Evolutionary conservation across 495 filamentous ascomycete species (phyloP), one percentile per base, ranked within the genome.

Genomic region (Saxispiralis lemnorum): DNA sequence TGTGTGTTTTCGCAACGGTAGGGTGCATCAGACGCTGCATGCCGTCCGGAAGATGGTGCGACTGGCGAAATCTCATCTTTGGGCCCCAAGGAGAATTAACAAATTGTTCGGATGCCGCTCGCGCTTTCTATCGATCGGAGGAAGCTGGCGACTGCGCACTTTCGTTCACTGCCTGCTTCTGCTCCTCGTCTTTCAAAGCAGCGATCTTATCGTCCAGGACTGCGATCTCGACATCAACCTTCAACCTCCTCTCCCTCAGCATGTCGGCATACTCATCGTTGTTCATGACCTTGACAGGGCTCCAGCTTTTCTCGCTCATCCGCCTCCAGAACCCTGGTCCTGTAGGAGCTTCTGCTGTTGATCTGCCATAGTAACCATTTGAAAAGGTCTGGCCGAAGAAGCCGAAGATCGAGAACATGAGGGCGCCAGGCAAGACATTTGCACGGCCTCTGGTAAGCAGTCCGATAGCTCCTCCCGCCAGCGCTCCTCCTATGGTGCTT

Each of bases 201-300:
- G 71, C 74, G 43, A 97, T 86, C 45, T 73, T 77, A 32, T 95
- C 88, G 52, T 95, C 83, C 10, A 93, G 59, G 28, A 95, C 51
- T 0, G 88, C 79, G 51, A 95, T 82, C 45, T 95, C 83, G 9
- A 77, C 83, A 49, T 95, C 76, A 11, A 94, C 62, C 37, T 71
- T 68, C 6, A 97, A 60, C 16, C 93, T 48, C 59, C 79, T 83
- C 56, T 92, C 83, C 52, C 72, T 66, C 31, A 95, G 57, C 52
- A 84, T 81, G 6, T 66, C 62, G 47, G 69, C 72, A 51, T 94
- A 97, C 21, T 94, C 79, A 39, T 80, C 67, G 53, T 94, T 77
- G 0, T 76, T 78, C 16, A 97, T 59, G 11, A 65, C 66, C 41
- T 71, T 83, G 45, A 95, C 59, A 1, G 88, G 89, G 53, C 79